A percentile compares a stretch with the other conserved stretches of the same genome.
phyloP scores from a whole-genome alignment of 176 grass and related monocot species.

The Saccharum spontaneum region DNA sequence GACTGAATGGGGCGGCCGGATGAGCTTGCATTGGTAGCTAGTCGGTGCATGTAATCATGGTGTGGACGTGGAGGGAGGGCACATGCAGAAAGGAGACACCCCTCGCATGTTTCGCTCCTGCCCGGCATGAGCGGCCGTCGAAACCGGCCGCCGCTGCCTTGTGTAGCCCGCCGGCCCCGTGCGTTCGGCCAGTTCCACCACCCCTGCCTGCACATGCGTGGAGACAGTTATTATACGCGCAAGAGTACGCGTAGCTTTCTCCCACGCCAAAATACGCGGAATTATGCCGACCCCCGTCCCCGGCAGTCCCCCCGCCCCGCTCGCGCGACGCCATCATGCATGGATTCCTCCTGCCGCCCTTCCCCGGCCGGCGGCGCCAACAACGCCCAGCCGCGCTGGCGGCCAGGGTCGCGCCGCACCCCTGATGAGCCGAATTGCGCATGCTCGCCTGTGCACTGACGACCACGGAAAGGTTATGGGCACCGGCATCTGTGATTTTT shows the following conservation, averaged over 20 bases:
- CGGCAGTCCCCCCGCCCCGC: no score
- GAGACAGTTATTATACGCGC: conserved; percentile 2
- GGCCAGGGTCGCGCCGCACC: no score
- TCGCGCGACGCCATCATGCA: not conserved
- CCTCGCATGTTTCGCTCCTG: not conserved
- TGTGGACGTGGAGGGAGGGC: not conserved
- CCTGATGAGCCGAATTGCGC: no score
- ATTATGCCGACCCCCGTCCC: not conserved
- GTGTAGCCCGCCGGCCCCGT: not conserved
- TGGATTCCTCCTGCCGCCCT: not conserved
- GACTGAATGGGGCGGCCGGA: not conserved
- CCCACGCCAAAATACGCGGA: conserved; percentile 7
- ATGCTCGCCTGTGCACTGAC: no score
- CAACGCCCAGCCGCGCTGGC: no score
- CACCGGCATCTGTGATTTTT: no score
- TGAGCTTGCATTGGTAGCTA: not conserved
- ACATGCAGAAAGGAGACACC: not conserved
- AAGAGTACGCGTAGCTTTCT: not conserved
- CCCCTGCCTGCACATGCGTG: not conserved
- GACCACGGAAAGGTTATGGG: no score
- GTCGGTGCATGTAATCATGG: not conserved
- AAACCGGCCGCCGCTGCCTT: conserved; percentile 1
- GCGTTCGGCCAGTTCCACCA: not conserved
- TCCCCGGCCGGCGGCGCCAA: not conserved
- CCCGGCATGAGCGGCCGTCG: not conserved